phyloP scores from a whole-genome alignment of 441 rosid genomes.

The Corymbia calophylla region DNA sequence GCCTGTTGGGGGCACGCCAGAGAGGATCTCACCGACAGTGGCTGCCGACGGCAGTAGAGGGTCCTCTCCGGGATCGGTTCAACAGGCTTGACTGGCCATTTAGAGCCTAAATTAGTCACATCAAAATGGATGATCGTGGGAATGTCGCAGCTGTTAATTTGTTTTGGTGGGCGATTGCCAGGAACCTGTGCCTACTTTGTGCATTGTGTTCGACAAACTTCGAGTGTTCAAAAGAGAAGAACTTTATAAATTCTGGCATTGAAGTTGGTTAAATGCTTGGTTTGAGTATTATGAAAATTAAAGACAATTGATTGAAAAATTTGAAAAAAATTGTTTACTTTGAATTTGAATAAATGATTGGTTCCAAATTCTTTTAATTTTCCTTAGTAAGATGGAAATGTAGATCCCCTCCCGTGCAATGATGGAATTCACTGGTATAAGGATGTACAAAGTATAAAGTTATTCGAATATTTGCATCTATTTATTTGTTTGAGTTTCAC shows the following conservation, averaged over 20 bases:
- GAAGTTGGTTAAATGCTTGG: background rate
- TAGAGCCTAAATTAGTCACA: background rate
- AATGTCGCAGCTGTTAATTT: background rate
- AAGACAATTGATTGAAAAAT: background rate
- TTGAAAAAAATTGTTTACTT: background rate
- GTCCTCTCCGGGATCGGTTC: background rate
- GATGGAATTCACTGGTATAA: background rate
- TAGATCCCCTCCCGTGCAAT: background rate
- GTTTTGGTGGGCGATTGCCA: background rate
- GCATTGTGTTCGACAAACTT: background rate
- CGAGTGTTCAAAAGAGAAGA: background rate
- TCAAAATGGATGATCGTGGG: background rate
- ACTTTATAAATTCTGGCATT: background rate
- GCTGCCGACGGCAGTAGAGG: background rate
- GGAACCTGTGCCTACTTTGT: background rate
- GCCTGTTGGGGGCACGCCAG: background rate
- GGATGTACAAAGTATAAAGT: fast-evolving
- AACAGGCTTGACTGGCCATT: background rate
- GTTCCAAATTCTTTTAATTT: background rate
- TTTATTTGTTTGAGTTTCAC: background rate
- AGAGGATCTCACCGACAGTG: background rate
- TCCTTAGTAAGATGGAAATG: background rate
- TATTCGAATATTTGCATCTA: background rate
- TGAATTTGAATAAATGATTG: background rate
- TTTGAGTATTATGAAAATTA: background rate